Conservation (phyloP, 2,329 filamentous ascomycete genomes). For the Ascochyta clinopodiicola region DNA sequence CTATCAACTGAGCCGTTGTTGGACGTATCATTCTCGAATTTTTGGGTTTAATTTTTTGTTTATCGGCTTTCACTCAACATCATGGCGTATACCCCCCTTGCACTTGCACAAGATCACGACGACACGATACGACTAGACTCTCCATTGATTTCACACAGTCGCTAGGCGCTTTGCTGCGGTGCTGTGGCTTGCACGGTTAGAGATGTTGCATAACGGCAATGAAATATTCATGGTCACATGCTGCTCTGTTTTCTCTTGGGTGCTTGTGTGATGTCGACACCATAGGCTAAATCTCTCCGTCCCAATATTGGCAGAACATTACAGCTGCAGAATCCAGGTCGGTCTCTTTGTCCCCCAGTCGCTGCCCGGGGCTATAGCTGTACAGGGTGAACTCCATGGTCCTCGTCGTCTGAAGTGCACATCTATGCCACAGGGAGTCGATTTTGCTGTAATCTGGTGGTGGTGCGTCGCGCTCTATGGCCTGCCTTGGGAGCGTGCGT, state of each 20-base stretch:
- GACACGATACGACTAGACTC: background rate
- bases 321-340: background rate
- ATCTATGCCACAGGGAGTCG: no score
- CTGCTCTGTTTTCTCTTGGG: no score
- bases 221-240: no score
- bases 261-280: no score
- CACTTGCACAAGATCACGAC: slow-evolving; percentile 1
- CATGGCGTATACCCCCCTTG: slow-evolving; percentile 8
- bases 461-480: background rate
- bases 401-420: background rate
- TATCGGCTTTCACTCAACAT: background rate
- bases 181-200: no score
- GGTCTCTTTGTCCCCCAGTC: background rate
- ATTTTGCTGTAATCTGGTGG: no score
- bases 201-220: no score
- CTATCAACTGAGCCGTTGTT: background rate
- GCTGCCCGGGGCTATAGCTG: background rate
- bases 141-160: no score
- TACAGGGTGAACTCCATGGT: background rate
- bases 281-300: no score
- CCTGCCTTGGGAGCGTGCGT: no score
- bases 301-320: background rate
- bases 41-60: background rate
- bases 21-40: background rate
- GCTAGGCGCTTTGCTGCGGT: no score